phyloP scores from a whole-genome alignment of 2,329 filamentous ascomycete genomes.

The Didymella arachidicola region DNA sequence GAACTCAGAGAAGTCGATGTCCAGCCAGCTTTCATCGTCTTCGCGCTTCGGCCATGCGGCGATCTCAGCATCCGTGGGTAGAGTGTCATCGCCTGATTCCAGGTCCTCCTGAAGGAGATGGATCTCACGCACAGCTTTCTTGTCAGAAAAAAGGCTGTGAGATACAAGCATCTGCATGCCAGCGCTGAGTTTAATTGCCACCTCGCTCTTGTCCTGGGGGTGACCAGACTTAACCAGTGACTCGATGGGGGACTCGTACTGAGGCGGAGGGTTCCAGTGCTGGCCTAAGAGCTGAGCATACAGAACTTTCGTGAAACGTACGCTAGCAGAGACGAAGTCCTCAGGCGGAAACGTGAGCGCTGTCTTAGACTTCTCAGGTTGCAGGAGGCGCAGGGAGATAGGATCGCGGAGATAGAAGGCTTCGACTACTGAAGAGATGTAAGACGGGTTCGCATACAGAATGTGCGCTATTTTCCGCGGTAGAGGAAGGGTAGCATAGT shows the following conservation, averaged over 20 bases:
- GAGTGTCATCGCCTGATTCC: conserved; percentile 70
- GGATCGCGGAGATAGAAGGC: conserved; percentile 92
- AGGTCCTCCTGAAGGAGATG: conserved; percentile 78
- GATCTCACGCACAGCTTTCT: conserved; percentile 75
- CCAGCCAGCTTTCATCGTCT: conserved; percentile 89
- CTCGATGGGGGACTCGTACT: conserved; percentile 58
- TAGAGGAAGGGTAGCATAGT: conserved; percentile 75
- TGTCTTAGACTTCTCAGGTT: conserved; percentile 58
- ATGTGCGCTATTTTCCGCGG: conserved; percentile 84
- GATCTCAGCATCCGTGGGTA: conserved; percentile 81
- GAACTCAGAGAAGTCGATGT: conserved; percentile 90
- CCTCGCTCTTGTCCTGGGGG: conserved; percentile 60
- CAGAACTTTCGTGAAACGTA: conserved; percentile 84
- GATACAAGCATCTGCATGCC: conserved; percentile 88
- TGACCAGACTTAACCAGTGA: conserved; percentile 40
- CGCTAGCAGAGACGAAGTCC: conserved; percentile 81
- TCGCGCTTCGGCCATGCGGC: conserved; percentile 72
- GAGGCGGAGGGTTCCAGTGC: conserved; percentile 72
- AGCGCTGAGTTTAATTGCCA: conserved; percentile 88
- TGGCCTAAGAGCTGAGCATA: conserved; percentile 92
- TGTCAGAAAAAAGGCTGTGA: conserved; percentile 72
- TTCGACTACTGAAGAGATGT: conserved; percentile 84
- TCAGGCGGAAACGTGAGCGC: conserved; percentile 72
- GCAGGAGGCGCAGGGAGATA: conserved; percentile 73
- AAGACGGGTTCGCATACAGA: conserved; percentile 75